Conservation (phyloP, 257 asterid genomes). For the Forsythia suspensa region DNA sequence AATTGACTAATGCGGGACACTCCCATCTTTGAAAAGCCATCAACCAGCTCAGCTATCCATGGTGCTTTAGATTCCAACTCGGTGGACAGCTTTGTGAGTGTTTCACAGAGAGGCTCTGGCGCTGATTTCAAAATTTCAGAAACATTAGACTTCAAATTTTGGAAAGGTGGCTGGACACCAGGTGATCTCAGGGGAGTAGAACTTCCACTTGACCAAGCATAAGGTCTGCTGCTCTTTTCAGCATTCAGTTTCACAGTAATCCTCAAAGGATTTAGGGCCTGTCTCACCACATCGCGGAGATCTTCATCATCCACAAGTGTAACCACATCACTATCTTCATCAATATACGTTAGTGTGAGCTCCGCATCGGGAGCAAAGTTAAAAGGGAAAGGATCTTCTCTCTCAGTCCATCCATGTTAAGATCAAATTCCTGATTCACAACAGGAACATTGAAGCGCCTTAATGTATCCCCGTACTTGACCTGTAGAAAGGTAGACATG, state of each 20-base stretch:
- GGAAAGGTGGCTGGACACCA: slow-evolving; percentile 23
- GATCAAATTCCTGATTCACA: slow-evolving; percentile 38
- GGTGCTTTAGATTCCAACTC: slow-evolving; percentile 54
- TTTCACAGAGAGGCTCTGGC: slow-evolving; percentile 55
- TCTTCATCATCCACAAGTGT: slow-evolving; percentile 83
- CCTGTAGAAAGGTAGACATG: slow-evolving; percentile 43
- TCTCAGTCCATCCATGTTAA: slow-evolving; percentile 58
- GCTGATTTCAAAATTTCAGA: slow-evolving; percentile 45
- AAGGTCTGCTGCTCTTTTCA: slow-evolving; percentile 26
- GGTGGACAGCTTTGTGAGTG: slow-evolving; percentile 41
- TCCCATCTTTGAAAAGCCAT: slow-evolving; percentile 44
- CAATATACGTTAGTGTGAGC: slow-evolving; percentile 62
- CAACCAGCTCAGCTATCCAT: slow-evolving; percentile 43
- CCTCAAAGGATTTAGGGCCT: slow-evolving; percentile 72
- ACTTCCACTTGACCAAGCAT: slow-evolving; percentile 40
- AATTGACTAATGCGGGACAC: slow-evolving; percentile 43
- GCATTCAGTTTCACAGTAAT: slow-evolving; percentile 46
- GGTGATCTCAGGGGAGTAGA: slow-evolving; percentile 48
- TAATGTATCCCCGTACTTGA: slow-evolving; percentile 63
- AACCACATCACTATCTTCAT: slow-evolving; percentile 76
- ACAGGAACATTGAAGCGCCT: slow-evolving; percentile 71
- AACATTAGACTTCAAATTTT: slow-evolving; percentile 32
- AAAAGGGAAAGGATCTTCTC: slow-evolving; percentile 69
- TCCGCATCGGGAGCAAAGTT: slow-evolving; percentile 50
- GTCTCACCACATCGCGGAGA: slow-evolving; percentile 71